A percentile compares a stretch with the other conserved stretches of the same genome.
Conservation (phyloP, 139 green algal species). For the Chlamydomonas incerta region DNA sequence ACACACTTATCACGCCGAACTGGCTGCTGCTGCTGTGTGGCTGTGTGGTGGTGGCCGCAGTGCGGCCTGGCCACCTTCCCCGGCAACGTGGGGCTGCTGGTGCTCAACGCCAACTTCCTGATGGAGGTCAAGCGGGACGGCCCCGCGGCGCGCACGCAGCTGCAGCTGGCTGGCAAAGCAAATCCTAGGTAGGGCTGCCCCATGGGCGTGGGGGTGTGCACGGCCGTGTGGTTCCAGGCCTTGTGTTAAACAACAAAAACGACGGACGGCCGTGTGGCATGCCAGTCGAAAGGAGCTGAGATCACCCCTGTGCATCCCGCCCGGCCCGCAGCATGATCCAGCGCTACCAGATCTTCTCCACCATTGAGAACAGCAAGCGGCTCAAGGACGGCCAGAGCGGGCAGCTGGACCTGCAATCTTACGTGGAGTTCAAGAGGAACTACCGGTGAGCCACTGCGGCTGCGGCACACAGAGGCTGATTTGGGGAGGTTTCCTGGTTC, state of each 20-base stretch:
- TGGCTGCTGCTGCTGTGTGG: no score
- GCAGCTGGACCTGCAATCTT: conserved; percentile 37
- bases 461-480: no score
- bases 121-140: conserved; percentile 54
- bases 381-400: conserved; percentile 30
- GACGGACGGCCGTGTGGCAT: no score
- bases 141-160: conserved; percentile 51
- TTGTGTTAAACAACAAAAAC: no score
- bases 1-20: no score
- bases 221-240: no score
- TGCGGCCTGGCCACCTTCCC: conserved; percentile 48
- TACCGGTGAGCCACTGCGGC: no score
- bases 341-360: conserved; percentile 46
- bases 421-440: conserved; percentile 44
- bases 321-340: conserved; percentile 35
- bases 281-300: no score
- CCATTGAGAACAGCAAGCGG: conserved; percentile 39
- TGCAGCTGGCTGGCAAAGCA: conserved; percentile 57
- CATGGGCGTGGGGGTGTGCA: no score
- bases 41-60: no score
- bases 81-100: conserved; percentile 35
- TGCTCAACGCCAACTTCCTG: conserved; percentile 56
- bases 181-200: conserved; percentile 4
- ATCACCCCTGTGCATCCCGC: background rate
- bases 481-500: no score